phyloP scores from a whole-genome alignment of 2,329 filamentous ascomycete genomes.

The Trichoderma sp. region DNA sequence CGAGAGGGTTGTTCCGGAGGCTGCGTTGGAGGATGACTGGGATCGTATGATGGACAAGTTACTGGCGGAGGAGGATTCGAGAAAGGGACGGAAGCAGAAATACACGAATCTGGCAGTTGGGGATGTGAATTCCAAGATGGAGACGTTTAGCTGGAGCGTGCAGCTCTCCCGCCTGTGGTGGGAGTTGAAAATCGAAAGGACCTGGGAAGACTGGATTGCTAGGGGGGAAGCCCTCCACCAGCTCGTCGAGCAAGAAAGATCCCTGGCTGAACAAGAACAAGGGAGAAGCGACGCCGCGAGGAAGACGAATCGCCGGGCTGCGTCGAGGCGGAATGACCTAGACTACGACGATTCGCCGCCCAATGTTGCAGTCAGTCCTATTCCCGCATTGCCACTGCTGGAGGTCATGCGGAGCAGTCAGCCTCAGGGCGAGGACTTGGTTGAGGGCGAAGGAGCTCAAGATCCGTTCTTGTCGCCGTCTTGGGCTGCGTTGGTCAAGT shows the following conservation, averaged over 20 bases:
- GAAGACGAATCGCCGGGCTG: neutral
- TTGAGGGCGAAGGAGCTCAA: neutral
- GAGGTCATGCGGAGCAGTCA: slow-evolving; percentile 9
- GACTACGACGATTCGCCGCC: slow-evolving; percentile 1
- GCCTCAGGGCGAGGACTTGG: neutral
- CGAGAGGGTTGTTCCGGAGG: slow-evolving; percentile 34
- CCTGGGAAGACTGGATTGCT: slow-evolving; percentile 40
- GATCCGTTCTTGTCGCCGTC: slow-evolving; percentile 22
- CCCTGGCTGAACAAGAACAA: slow-evolving; percentile 27
- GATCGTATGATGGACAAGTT: slow-evolving; percentile 37
- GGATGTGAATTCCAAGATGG: neutral
- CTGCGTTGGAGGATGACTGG: slow-evolving; percentile 48
- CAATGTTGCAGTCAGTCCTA: slow-evolving; percentile 16
- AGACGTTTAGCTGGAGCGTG: slow-evolving; percentile 33
- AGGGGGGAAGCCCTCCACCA: slow-evolving; percentile 40
- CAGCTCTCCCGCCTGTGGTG: slow-evolving; percentile 34
- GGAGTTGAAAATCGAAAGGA: slow-evolving; percentile 30
- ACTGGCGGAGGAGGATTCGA: slow-evolving; percentile 22
- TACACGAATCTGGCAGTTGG: neutral
- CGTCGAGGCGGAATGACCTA: neutral
- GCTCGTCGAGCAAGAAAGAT: slow-evolving; percentile 40
- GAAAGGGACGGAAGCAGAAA: neutral
- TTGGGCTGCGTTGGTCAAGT: slow-evolving; percentile 21
- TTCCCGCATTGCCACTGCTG: neutral
- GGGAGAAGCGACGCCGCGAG: neutral